These are phyloP conservation scores for Tylopilus felleus DNA, from an alignment of 768 basidiomycete species.

Conservation along the genomic window DNA sequence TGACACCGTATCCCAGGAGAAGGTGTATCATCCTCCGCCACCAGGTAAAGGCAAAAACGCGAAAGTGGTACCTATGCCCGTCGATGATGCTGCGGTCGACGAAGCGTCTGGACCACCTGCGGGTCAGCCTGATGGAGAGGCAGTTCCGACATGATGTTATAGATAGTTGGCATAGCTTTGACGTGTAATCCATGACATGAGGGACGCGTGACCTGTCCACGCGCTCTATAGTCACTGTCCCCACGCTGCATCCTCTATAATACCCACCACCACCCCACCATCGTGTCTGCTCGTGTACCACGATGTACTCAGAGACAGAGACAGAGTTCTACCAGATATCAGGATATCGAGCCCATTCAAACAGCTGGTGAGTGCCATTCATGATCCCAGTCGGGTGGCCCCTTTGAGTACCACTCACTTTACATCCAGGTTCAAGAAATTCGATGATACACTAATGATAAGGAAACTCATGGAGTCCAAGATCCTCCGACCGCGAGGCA, in stretches of 20 bases:
- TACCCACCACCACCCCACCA: background rate
- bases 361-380: slow-evolving; percentile 19
- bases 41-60: slow-evolving; percentile 70
- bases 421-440: slow-evolving; percentile 25
- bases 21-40: slow-evolving; percentile 81
- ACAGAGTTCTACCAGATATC: slow-evolving; percentile 29
- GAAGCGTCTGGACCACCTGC: background rate
- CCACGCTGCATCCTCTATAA: no score
- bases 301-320: slow-evolving; percentile 13
- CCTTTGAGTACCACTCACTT: background rate
- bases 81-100: slow-evolving; percentile 4
- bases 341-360: slow-evolving; percentile 29
- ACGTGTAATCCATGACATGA: background rate
- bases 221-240: no score
- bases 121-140: slow-evolving; percentile 3
- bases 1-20: slow-evolving; percentile 45
- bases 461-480: slow-evolving; percentile 30
- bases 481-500: slow-evolving; percentile 26
- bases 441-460: slow-evolving; percentile 36
- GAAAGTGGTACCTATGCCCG: slow-evolving; percentile 4
- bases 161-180: background rate
- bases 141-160: slow-evolving; percentile 1
- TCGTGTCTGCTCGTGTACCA: background rate
- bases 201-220: background rate
- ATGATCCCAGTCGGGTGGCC: background rate